Evolutionary conservation across 176 grass and related monocot genomes (phyloP), one percentile per base, ranked within the genome.

Genomic region (Lolium perenne): DNA sequence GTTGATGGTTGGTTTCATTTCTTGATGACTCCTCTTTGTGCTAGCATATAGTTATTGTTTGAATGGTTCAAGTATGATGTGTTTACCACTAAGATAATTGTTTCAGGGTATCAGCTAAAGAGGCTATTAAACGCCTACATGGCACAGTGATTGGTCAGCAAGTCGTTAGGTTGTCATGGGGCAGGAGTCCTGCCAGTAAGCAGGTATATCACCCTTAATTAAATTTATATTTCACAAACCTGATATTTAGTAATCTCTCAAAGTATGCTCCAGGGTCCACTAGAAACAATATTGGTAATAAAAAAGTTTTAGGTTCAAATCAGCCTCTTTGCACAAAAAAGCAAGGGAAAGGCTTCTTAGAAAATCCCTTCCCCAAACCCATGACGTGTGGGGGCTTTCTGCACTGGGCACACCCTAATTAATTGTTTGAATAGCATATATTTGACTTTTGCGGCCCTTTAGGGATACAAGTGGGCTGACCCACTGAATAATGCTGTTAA

Each of bases 131-230:
- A 77, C 93, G 94, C 49, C 90, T 98, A 81, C 97, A 98, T 89
- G 97, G 97, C 77, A 91, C 84, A 71, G 51, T 91, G 85, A 95
- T 98, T 66, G 94, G 97, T 35, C 97, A 98, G 70, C 96, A 94
- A 86, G 78, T 87, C 53, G 97, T 94, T 81, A 82, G 94, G 53
- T 92, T 98, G 91, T 98, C 97, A 76, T 98, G 97, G 93, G 90
- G 93, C 66, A 86, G 86, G 88, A 98, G 84, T 90, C 84, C 90
- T 43, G 82, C 86, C 54, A 94, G 83, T 88, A 93, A 94, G 77
- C 93, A 95, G 94, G 97, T 95, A 90, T 82, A 82, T 74, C n/a
- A 43, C 1, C 15, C 2, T 63, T 80, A 48, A 49, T 79, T 2
- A 79, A 49, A 67, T 74, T 79, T 83, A 64, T 75, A 51, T 13